phyloP scores from a whole-genome alignment of 306 rosid species.

The Pterocarpus santalinus region DNA sequence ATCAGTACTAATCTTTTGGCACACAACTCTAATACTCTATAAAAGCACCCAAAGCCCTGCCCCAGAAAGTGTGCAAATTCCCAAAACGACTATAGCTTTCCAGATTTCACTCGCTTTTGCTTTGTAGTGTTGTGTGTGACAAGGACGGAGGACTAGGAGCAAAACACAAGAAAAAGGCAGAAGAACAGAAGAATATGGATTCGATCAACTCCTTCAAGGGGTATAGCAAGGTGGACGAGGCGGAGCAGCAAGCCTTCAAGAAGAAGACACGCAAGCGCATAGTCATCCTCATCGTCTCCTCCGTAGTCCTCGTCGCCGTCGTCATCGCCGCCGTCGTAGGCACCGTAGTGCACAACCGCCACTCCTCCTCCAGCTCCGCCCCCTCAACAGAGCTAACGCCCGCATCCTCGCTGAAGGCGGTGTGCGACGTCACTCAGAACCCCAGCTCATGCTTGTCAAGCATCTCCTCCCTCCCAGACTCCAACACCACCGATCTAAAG shows the following conservation, averaged over 20 bases:
- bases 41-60: neutral
- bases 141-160: too few species aligned
- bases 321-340: constrained; percentile 68
- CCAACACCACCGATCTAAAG: constrained; percentile 76
- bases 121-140: neutral
- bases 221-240: constrained; percentile 84
- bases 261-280: constrained; percentile 74
- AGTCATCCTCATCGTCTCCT: constrained; percentile 55
- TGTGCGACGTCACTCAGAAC: constrained; percentile 75
- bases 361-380: constrained; percentile 35
- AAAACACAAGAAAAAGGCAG: too few species aligned
- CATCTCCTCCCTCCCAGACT: constrained; percentile 58
- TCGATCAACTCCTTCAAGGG: constrained; percentile 85
- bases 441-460: constrained; percentile 74
- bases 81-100: neutral
- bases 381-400: constrained; percentile 66
- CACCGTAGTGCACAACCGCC: constrained; percentile 58
- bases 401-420: constrained; percentile 66
- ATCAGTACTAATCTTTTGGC: neutral
- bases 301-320: constrained; percentile 54
- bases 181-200: constrained; percentile 60
- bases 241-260: constrained; percentile 70
- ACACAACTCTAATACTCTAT: neutral
- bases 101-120: neutral
- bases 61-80: neutral